Evolutionary conservation across 1,284 basidiomycete species (phyloP), one percentile per base, ranked within the genome.

Genomic region (Apiotrichum veenhuisii): DNA sequence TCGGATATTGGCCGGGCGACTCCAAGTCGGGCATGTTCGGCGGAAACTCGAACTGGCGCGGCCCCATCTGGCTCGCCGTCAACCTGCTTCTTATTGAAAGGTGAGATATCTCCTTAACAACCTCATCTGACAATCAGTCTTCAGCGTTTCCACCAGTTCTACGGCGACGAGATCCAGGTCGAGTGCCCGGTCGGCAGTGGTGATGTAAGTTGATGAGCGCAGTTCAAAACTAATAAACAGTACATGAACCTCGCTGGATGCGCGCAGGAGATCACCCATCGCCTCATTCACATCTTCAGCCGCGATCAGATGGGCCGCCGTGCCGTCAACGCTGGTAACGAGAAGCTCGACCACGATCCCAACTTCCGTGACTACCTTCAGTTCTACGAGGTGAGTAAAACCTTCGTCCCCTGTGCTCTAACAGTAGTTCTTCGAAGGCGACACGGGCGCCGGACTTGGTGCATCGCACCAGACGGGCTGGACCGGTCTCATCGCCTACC

Each of bases 401-500:
- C n/a, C n/a, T n/a, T n/a, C n/a, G n/a, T n/a, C n/a, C n/a, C n/a
- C n/a, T n/a, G n/a, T n/a, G n/a, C n/a, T n/a, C n/a, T n/a, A n/a
- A n/a, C n/a, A n/a, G n/a, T n/a, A n/a, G 87, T 97, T 89, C 81
- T 98, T 98, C 86, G 89, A 98, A 73, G 94, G 87, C 26, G 91
- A 98, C 69, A 86, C 82, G 59, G 95, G 94, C 12, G 84, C 87
- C 57, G 95, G 95, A 23, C 81, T 97, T 20, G 95, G 95, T 40
- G 95, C 95, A 1, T 94, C 91, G 7, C 95, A 98, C 79, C 95
- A 98, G 77, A 97, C 92, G 61, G 94, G 94, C 68, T 98, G 95
- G 88, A 93, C 91, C 37, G 92, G 92, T 54, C 79, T 95, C 22
- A 89, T 96, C 53, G 91, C 93, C 14, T 96, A 89, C 79, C 26